phyloP scores from a whole-genome alignment of 192 early-diverging fungal species.

The Coemansia biformis region DNA sequence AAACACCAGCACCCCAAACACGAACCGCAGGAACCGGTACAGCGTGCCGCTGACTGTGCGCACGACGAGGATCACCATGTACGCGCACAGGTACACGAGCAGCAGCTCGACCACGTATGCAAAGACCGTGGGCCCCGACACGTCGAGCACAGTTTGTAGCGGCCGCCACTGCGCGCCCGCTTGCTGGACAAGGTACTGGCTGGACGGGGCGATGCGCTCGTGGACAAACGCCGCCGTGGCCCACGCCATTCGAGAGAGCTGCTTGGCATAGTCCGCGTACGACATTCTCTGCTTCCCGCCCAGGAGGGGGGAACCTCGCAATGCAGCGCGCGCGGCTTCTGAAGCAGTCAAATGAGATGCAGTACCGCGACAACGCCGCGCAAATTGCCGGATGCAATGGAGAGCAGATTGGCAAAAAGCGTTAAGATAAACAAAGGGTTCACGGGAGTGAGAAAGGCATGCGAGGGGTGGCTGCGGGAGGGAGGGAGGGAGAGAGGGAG shows the following conservation, averaged over 20 bases:
- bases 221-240: slow-evolving; percentile 14
- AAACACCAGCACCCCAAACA: slow-evolving; percentile 11
- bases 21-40: slow-evolving; percentile 25
- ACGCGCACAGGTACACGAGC: slow-evolving; percentile 10
- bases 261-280: slow-evolving; percentile 24
- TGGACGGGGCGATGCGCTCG: slow-evolving; percentile 20
- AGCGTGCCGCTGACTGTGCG: slow-evolving; percentile 38
- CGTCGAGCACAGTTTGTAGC: slow-evolving; percentile 12
- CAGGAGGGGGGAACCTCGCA: too few relatives aligned
- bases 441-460: not conserved
- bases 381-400: too few relatives aligned
- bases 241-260: slow-evolving; percentile 5
- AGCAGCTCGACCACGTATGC: slow-evolving; percentile 20
- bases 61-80: slow-evolving; percentile 8
- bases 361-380: too few relatives aligned
- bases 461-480: too few relatives aligned
- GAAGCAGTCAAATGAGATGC: too few relatives aligned
- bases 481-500: not conserved
- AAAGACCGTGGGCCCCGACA: slow-evolving; percentile 13
- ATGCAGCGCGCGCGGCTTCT: too few relatives aligned
- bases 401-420: not conserved
- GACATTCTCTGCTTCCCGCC: slow-evolving; percentile 6
- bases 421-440: not conserved
- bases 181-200: slow-evolving; percentile 12
- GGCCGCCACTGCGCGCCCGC: slow-evolving; percentile 28